phyloP scores from a whole-genome alignment of 2,329 filamentous ascomycete genomes.

The Pyrenochaeta sp. region DNA sequence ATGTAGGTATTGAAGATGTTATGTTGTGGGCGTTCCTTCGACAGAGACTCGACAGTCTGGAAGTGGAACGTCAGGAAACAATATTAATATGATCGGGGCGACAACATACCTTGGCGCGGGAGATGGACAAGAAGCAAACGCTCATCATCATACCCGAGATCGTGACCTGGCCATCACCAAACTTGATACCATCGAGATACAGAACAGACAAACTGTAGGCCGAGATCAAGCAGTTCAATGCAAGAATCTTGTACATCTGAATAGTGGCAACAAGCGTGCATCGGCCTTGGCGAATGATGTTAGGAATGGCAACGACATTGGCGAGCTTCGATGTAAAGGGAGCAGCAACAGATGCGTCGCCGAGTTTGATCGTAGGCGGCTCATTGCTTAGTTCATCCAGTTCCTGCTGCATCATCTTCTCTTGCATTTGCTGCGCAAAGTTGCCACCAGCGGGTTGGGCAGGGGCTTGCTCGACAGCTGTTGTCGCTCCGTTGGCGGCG shows the following conservation, averaged over 20 bases:
- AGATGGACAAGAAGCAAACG: constrained; percentile 98
- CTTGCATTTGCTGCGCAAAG: constrained; percentile 72
- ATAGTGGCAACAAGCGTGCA: constrained; percentile 98
- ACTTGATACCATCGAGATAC: constrained; percentile 98
- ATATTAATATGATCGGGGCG: not conserved
- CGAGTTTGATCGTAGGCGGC: constrained; percentile 94
- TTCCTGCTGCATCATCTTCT: constrained; percentile 88
- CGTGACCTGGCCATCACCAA: constrained; percentile 96
- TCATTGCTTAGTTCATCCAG: constrained; percentile 77
- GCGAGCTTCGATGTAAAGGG: constrained; percentile 98
- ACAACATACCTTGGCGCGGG: constrained; percentile 77
- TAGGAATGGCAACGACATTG: constrained; percentile 95
- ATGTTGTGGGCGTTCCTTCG: constrained; percentile 95
- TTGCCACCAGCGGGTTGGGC: constrained; percentile 72
- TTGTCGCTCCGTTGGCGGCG: constrained; percentile 30
- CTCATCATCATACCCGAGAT: constrained; percentile 99
- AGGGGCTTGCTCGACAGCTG: constrained; percentile 47
- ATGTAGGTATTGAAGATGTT: constrained; percentile 99
- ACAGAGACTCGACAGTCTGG: constrained; percentile 87
- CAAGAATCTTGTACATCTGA: constrained; percentile 99
- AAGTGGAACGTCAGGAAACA: constrained; percentile 35
- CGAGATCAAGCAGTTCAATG: constrained; percentile 95
- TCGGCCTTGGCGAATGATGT: constrained; percentile 96
- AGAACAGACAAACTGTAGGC: constrained; percentile 96
- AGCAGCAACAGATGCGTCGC: constrained; percentile 94